A percentile compares a stretch with the other conserved stretches of the same genome.
These are phyloP conservation scores for Penicillium paneum DNA, from an alignment of 2,329 filamentous ascomycete species.

Conservation along the genomic window DNA sequence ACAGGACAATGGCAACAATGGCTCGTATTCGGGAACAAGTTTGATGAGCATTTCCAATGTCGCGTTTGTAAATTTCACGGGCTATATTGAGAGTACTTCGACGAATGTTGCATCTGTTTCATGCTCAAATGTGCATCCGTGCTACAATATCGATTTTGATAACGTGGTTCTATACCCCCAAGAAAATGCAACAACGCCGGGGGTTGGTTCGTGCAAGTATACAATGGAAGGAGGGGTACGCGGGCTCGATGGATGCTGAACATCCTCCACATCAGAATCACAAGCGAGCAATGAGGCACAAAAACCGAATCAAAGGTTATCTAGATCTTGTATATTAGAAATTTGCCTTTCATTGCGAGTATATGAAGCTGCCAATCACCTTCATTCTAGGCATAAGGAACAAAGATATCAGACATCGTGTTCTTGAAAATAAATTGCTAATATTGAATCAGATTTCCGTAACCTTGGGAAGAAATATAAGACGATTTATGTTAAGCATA, in stretches of 20 bases:
- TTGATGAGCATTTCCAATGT: slow-evolving; percentile 52
- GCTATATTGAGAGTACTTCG: slow-evolving; percentile 39
- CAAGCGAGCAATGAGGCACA: too few relatives aligned
- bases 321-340: too few relatives aligned
- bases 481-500: not conserved
- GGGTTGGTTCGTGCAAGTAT: slow-evolving; percentile 38
- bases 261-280: too few relatives aligned
- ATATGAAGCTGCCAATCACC: too few relatives aligned
- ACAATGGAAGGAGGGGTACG: slow-evolving; percentile 39
- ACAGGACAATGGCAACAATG: slow-evolving; percentile 52
- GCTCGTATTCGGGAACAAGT: slow-evolving; percentile 48
- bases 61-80: slow-evolving; percentile 52
- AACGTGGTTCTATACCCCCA: slow-evolving; percentile 38
- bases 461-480: not conserved
- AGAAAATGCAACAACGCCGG: slow-evolving; percentile 33
- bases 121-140: slow-evolving; percentile 50
- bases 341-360: too few relatives aligned
- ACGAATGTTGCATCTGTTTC: slow-evolving; percentile 33
- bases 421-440: not conserved
- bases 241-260: slow-evolving; percentile 23
- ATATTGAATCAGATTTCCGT: not conserved
- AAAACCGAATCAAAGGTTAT: too few relatives aligned
- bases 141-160: slow-evolving; percentile 50
- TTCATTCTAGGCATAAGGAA: too few relatives aligned
- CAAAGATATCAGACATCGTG: too few relatives aligned